Base-by-base conservation (phyloP, 805 yeast genomes). In the Kazachstania viticola region DNA sequence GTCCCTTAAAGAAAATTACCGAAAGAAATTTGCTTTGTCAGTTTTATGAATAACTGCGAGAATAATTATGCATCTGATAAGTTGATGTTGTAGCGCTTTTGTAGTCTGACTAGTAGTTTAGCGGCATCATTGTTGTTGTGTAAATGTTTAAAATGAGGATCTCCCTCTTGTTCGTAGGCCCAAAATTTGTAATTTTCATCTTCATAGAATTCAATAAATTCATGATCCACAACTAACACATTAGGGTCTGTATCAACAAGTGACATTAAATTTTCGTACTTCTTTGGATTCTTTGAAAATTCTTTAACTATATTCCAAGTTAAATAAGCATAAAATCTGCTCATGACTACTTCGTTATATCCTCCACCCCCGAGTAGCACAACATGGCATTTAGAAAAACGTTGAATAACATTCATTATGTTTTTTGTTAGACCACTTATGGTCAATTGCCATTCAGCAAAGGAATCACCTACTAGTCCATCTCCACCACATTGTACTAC, bases 361-460 rank as follows among this genome's bases (percentile, higher is more conserved):
- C 88, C 91, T 3, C 91, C 91, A 2, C 91, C 91, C 1, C 88
- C 88, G 1, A 79, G 56, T 5, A 80, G 35, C 1, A 43, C 30
- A 2, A 47, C 28, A 14, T 49, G 27, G 31, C 44, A 41, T 41
- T 35, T 2, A 33, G 40, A 64, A 29, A 14, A 67, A 15, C 9
- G 42, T 23, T 17, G 38, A 4, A 51, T 30, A 2, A 52, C 14
- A 1, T 34, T 26, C 15, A 47, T 17, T 4, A 75, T 49, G 5
- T 51, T 53, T 1, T 46, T 18, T 0, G 67, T 64, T 14, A 65
- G 58, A 0, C 78, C 80, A 25, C 53, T 49, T 6, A 74, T 64
- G 0, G 78, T 67, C 34, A 80, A 48, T 48, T 78, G 79, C 88
- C 88, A 80, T 46, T 78, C 80, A 12, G 62, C 56, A 38, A 65